Evolutionary conservation across 164 flowering plant species (phyloP).

Genomic region (Cinnamomum micranthum): DNA sequence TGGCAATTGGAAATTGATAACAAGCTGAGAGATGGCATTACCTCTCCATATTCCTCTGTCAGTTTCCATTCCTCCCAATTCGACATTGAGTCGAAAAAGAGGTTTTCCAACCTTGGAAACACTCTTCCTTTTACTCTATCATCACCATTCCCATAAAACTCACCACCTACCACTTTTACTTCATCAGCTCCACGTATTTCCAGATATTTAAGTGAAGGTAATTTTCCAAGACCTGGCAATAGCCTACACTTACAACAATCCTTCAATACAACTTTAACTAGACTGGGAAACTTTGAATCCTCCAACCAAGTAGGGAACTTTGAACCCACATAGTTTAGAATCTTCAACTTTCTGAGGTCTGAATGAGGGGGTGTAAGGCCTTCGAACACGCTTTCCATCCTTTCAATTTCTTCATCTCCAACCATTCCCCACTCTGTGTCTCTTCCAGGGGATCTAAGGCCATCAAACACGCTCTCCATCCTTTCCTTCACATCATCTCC

Average conservation of each 20-base stretch:
- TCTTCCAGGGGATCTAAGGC: no score
- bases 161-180: neutral
- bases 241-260: neutral
- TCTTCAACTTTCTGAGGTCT: neutral
- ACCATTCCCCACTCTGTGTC: no score
- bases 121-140: neutral
- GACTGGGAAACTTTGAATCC: neutral
- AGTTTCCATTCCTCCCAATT: neutral
- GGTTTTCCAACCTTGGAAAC: neutral
- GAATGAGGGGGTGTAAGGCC: neutral
- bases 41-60: no score
- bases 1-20: neutral
- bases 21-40: neutral
- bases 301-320: constrained; percentile 2
- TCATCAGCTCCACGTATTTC: neutral
- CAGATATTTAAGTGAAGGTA: neutral
- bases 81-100: neutral
- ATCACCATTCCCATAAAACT: neutral
- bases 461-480: no score
- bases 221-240: neutral
- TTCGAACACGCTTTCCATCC: neutral
- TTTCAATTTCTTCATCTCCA: neutral
- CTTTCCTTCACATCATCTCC: no score
- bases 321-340: neutral
- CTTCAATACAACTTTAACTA: neutral